Percentiles rank a stretch among this genome's conserved stretches.
phyloP scores from a whole-genome alignment of 306 rosid genomes.

The Gastrolobium villosum region DNA sequence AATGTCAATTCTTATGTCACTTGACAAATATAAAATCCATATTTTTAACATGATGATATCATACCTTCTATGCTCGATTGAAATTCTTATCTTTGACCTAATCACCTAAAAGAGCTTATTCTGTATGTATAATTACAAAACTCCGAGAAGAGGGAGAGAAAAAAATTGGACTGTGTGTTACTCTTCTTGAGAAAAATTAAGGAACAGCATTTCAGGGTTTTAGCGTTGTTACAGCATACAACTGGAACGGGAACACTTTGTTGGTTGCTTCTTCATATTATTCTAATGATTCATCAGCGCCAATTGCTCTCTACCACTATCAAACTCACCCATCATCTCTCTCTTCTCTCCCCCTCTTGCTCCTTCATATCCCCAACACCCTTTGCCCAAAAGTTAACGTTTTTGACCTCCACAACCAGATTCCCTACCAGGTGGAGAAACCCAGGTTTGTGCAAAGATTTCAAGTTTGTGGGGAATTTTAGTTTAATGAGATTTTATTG shows the following conservation, averaged over 20 bases:
- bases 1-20: no score
- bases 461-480: conserved; percentile 34
- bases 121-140: no score
- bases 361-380: conserved; percentile 41
- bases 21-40: no score
- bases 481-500: conserved; percentile 56
- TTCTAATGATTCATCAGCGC: conserved; percentile 58
- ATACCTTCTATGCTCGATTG: no score
- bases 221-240: not conserved
- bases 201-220: not conserved
- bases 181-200: no score
- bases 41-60: no score
- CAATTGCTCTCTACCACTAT: conserved; percentile 43
- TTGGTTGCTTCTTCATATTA: conserved; percentile 8
- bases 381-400: conserved; percentile 48
- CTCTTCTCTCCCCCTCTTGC: conserved; percentile 30
- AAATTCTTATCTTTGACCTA: no score
- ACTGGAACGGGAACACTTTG: not conserved
- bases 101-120: no score
- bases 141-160: no score
- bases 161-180: no score
- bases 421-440: conserved; percentile 22
- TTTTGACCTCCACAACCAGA: conserved; percentile 49
- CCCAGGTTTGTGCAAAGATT: conserved; percentile 43
- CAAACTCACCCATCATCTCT: conserved; percentile 49